Percentiles rank a stretch among this genome's conserved stretches.
Conservation (phyloP, 345 rosid species). For the Carallia pectinifolia region DNA sequence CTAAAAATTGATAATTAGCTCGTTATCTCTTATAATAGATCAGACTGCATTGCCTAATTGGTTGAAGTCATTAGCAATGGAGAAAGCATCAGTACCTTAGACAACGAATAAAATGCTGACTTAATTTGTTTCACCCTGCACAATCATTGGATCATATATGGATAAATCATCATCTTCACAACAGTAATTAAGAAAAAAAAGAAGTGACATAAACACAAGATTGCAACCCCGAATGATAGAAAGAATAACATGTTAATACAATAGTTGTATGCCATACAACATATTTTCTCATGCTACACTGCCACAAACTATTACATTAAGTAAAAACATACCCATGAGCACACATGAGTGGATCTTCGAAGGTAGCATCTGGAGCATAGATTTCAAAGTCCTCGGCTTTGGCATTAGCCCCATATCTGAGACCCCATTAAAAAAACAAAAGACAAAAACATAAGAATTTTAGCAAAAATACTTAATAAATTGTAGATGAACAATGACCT, state of each 20-base stretch:
- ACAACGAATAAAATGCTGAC: constrained; percentile 80
- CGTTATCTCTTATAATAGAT: background rate
- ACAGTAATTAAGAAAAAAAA: background rate
- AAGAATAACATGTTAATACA: background rate
- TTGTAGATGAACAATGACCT: background rate
- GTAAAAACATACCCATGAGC: constrained; percentile 58
- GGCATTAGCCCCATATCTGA: constrained; percentile 70
- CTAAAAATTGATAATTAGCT: background rate
- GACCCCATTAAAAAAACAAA: constrained; percentile 16
- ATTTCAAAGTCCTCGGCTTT: constrained; percentile 68
- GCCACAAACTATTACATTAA: too few relatives aligned
- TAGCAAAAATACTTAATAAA: constrained; percentile 1
- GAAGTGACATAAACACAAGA: background rate
- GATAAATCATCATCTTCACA: background rate
- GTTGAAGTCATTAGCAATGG: background rate
- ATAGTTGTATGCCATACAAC: too few relatives aligned
- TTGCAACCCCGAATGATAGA: too few relatives aligned
- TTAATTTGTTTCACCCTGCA: constrained; percentile 86
- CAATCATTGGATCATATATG: constrained; percentile 3
- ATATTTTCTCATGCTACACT: too few relatives aligned
- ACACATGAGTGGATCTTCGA: constrained; percentile 92
- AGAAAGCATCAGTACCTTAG: constrained; percentile 46
- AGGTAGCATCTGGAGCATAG: constrained; percentile 74
- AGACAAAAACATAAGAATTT: constrained; percentile 17
- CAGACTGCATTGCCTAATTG: background rate